A percentile compares a stretch with the other conserved stretches of the same genome.
Evolutionary conservation across 2,329 filamentous ascomycete genomes (phyloP).

Genomic region (Thelonectria rubi): DNA sequence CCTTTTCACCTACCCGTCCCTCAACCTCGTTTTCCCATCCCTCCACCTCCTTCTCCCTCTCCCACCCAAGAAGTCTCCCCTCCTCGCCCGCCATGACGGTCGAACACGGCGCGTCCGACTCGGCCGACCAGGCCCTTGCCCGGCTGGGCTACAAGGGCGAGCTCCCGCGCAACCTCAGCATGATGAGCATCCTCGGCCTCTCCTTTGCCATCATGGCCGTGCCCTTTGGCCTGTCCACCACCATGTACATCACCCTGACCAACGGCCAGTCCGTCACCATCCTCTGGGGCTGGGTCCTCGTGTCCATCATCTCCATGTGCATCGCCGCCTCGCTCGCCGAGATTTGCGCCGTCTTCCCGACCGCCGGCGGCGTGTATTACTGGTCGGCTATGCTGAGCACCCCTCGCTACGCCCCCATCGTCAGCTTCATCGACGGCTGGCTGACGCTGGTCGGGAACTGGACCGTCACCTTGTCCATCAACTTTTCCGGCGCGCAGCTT

Average conservation of each 20-base stretch:
- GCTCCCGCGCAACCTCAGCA: constrained; percentile 60
- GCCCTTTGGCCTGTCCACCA: constrained; percentile 60
- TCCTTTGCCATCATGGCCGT: constrained; percentile 62
- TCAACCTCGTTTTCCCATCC: neutral
- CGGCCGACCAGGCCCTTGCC: constrained; percentile 56
- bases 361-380: constrained; percentile 73
- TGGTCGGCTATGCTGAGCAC: constrained; percentile 76
- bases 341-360: constrained; percentile 73
- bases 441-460: constrained; percentile 78
- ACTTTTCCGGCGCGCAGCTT: constrained; percentile 75
- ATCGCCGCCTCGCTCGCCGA: constrained; percentile 77
- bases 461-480: constrained; percentile 73
- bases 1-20: neutral
- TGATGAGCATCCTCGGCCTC: constrained; percentile 59
- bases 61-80: neutral
- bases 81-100: constrained; percentile 17
- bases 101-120: constrained; percentile 30
- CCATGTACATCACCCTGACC: constrained; percentile 64
- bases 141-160: constrained; percentile 60
- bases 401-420: constrained; percentile 66
- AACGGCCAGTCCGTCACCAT: constrained; percentile 78
- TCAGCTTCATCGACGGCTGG: constrained; percentile 79
- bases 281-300: constrained; percentile 73
- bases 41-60: neutral
- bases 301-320: constrained; percentile 75